Conservation (phyloP, 441 rosid genomes). For the Macaranga tanarius region DNA sequence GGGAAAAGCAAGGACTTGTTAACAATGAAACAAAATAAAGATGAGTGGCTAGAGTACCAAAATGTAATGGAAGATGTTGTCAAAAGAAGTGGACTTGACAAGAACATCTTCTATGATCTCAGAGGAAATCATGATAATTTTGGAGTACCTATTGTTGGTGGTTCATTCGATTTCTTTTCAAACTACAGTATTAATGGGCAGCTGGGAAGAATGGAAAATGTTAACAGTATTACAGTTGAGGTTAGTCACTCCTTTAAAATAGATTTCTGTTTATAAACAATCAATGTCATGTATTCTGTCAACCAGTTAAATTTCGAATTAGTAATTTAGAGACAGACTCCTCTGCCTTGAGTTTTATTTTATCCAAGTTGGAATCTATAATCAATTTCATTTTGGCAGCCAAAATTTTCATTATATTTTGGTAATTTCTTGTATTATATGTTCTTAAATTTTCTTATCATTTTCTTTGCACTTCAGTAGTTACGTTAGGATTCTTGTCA, state of each 20-base stretch:
- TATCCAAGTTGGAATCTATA: background rate
- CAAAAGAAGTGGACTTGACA: conserved; percentile 60
- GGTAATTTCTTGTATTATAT: background rate
- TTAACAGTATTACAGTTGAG: conserved; percentile 73
- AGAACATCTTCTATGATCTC: conserved; percentile 76
- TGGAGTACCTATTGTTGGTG: conserved; percentile 68
- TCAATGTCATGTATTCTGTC: background rate
- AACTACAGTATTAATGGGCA: conserved; percentile 79
- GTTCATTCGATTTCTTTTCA: conserved; percentile 72
- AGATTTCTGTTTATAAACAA: background rate
- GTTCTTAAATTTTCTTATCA: background rate
- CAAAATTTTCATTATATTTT: background rate
- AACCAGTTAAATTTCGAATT: background rate
- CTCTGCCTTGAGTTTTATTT: background rate
- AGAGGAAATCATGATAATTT: conserved; percentile 95
- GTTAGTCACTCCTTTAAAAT: conserved; percentile 38
- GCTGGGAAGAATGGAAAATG: conserved; percentile 50
- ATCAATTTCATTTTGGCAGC: background rate
- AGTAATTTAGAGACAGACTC: background rate
- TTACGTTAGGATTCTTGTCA: background rate
- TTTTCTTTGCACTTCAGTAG: background rate
- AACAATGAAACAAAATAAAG: conserved; percentile 80
- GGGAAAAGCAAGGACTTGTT: conserved; percentile 85
- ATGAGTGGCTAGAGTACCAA: conserved; percentile 80
- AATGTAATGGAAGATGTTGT: conserved; percentile 67